Evolutionary conservation across 2,329 filamentous ascomycete genomes (phyloP), one percentile per base, ranked within the genome.

Genomic region (Sporothrix brasiliensis): DNA sequence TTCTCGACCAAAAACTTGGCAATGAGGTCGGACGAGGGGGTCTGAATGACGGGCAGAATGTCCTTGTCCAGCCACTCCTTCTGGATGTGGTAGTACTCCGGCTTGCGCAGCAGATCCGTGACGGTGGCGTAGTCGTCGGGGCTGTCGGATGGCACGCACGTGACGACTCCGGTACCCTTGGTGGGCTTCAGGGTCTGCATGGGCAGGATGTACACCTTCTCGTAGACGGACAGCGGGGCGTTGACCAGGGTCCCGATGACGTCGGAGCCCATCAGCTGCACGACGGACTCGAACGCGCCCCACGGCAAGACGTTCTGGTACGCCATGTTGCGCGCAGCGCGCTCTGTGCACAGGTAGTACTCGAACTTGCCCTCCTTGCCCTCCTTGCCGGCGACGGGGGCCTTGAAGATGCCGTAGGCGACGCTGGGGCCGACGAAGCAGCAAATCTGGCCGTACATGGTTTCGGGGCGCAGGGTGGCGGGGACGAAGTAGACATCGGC

Each of bases 381-480:
- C 50, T 72, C 67, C 34, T 58, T 41, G 63, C 67, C 58, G 27
- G 86, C 92, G 24, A 86, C 91, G 30, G 72, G 50, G 6, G 19
- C 68, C 65, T 67, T 69, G 85, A 92, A 97, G 73, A 99, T 83
- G 67, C 94, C 94, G 77, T 99, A 99, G 58, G 85, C 88, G 77
- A 98, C 91, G 78, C 91, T 92, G 11, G 95, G 94, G 3, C 93
- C 92, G 63, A 99, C 92, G 76, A 98, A 99, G 79, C 94, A 97
- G 82, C 92, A 96, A 4, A 90, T 96, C 81, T 98, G 95, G 53
- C 96, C 96, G 79, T 98, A 99, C 94, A 99, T 98, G 49, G 95
- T 99, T 84, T 99, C 95, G 2, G 95, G 93, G 73, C 95, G 73
- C 73, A 99, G 86, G 69, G 95, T 98, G 19, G 95, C 95, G 14